phyloP scores from a whole-genome alignment of 139 green algal genomes.

The Chlorella sorokiniana region DNA sequence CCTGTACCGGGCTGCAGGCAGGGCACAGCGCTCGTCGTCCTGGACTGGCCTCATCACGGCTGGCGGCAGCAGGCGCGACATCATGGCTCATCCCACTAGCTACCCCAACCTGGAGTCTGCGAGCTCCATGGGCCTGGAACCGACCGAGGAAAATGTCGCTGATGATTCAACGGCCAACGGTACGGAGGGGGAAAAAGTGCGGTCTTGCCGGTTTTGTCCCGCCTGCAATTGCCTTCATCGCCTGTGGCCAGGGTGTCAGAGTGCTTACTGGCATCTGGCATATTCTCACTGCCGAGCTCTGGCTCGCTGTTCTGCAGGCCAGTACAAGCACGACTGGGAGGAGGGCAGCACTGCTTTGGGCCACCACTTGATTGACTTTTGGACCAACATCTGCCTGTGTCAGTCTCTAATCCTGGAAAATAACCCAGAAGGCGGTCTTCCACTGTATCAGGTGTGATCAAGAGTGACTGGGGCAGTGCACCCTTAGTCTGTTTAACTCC shows the following conservation, averaged over 20 bases:
- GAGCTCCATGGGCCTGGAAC: slow-evolving; percentile 5
- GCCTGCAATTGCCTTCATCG: too few species aligned
- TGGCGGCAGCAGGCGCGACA: slow-evolving; percentile 38
- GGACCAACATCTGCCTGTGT: slow-evolving; percentile 69
- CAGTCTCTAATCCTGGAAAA: slow-evolving; percentile 71
- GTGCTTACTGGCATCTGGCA: neutral
- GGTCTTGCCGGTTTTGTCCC: too few species aligned
- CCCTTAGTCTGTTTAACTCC: neutral
- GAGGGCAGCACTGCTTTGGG: slow-evolving; percentile 39
- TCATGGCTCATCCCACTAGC: slow-evolving; percentile 46
- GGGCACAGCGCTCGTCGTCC: slow-evolving; percentile 27
- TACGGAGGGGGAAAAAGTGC: neutral
- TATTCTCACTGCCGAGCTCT: neutral
- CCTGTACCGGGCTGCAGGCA: slow-evolving; percentile 38
- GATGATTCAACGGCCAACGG: neutral
- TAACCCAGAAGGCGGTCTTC: neutral
- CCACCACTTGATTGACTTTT: slow-evolving; percentile 68
- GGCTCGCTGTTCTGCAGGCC: neutral
- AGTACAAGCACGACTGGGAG: slow-evolving; percentile 17
- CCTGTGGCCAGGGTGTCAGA: too few species aligned
- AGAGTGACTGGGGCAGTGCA: too few species aligned
- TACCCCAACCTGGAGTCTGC: slow-evolving; percentile 28
- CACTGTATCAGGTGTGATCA: slow-evolving; percentile 47
- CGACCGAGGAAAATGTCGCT: neutral
- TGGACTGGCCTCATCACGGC: slow-evolving; percentile 42